phyloP scores from a whole-genome alignment of 2,329 filamentous ascomycete genomes.

The Elsinoe arachidis region DNA sequence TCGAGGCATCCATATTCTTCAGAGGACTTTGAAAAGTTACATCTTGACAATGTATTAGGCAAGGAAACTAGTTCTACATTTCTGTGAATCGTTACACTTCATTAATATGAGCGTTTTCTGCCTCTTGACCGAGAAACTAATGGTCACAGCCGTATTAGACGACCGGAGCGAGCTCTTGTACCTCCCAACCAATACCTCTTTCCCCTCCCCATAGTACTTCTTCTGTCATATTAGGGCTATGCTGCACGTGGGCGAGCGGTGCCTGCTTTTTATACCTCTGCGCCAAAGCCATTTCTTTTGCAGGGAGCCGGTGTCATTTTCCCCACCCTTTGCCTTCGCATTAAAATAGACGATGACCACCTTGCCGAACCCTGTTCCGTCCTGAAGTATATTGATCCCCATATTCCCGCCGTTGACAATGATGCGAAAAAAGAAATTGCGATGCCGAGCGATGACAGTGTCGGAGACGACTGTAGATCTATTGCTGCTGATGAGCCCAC shows the following conservation, averaged over 20 bases:
- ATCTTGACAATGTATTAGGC: conserved; percentile 10
- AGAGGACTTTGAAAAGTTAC: neutral
- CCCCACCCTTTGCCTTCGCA: neutral
- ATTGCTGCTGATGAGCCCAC: conserved; percentile 42
- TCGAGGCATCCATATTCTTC: conserved; percentile 2
- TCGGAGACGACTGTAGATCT: neutral
- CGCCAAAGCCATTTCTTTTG: conserved; percentile 1
- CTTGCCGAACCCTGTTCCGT: conserved; percentile 1
- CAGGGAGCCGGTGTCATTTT: neutral
- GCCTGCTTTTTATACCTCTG: conserved; percentile 1
- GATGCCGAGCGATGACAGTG: neutral
- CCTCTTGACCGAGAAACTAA: conserved; percentile 5
- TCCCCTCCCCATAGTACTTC: neutral
- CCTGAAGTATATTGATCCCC: neutral
- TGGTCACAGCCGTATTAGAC: conserved; percentile 6
- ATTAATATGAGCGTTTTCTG: conserved; percentile 9
- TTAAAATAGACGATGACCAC: conserved; percentile 10
- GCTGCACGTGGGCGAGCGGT: neutral
- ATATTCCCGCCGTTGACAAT: neutral
- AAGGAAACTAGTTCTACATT: conserved; percentile 14
- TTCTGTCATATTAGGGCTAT: conserved; percentile 9
- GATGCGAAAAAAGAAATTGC: neutral
- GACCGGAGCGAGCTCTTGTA: conserved; percentile 4
- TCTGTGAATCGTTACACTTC: conserved; percentile 13
- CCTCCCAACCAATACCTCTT: neutral